phyloP scores from a whole-genome alignment of 441 rosid species.

The Bruguiera hainesii region DNA sequence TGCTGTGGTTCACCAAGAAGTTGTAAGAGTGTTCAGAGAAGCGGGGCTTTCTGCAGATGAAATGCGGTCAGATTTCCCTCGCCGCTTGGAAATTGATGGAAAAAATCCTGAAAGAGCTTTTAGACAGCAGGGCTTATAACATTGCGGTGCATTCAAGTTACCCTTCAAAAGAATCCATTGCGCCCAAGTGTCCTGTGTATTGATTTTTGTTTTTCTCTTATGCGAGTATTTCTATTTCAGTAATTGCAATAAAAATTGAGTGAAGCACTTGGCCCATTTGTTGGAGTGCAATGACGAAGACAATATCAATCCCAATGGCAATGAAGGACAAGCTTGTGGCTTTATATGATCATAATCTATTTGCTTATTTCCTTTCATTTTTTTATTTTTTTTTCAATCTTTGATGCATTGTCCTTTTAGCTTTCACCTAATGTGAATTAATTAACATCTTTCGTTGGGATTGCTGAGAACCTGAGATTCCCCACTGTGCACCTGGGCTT shows the following conservation, averaged over 20 bases:
- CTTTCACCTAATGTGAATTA: too few relatives aligned
- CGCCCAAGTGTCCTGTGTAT: too few relatives aligned
- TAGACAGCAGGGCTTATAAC: slow-evolving; percentile 42
- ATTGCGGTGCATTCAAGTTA: not conserved
- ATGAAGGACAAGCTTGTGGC: too few relatives aligned
- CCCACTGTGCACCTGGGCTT: too few relatives aligned
- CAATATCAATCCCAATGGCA: too few relatives aligned
- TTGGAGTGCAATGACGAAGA: not conserved
- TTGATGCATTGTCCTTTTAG: too few relatives aligned
- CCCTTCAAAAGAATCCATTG: not conserved
- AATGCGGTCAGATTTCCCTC: slow-evolving; percentile 85
- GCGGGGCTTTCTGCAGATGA: slow-evolving; percentile 68
- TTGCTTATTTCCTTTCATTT: too few relatives aligned
- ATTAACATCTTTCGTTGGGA: too few relatives aligned
- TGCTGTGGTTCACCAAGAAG: slow-evolving; percentile 59
- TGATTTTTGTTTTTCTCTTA: not conserved
- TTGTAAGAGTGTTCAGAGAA: slow-evolving; percentile 48
- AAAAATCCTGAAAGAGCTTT: slow-evolving; percentile 69
- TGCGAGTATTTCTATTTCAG: not conserved
- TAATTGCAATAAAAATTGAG: not conserved
- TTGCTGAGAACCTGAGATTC: too few relatives aligned
- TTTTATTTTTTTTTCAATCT: too few relatives aligned
- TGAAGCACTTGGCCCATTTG: not conserved
- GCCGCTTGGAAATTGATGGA: slow-evolving; percentile 61
- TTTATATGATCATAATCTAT: too few relatives aligned